Evolutionary conservation across 345 rosid genomes (phyloP), one percentile per base, ranked within the genome.

Genomic region (Turritis glabra): DNA sequence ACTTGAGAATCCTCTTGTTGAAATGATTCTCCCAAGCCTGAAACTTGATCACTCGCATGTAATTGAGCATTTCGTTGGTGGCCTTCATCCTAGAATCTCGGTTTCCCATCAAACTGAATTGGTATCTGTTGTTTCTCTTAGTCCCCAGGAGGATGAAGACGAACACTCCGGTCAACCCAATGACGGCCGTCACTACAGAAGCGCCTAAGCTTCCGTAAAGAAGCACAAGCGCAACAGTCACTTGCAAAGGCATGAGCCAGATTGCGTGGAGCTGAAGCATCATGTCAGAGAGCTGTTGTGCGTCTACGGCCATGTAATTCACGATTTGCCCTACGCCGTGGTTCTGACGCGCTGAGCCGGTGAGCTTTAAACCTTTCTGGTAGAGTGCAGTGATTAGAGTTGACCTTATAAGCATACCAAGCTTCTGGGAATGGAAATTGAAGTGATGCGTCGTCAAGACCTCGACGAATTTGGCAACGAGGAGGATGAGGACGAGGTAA

Each of bases 291-390:
- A 94, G 93, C 77, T 94, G 98, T 18, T 94, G 98, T 1, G 97
- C 96, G 65, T 94, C 98, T 4, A 94, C 97, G 26, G 98, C 93
- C 98, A 94, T 94, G 83, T 94, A 94, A 68, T 94, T 94, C 72
- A 94, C 98, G 50, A 91, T 94, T 78, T 91, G 98, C 15, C 98
- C 97, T 1, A 94, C 95, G 8, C 98, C 98, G 53, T 94, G 98
- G 66, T 84, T 85, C 68, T 94, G 97, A 21, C 97, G 88, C 32
- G 96, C 93, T 12, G 97, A 94, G 74, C 95, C 87, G 0, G 97
- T 80, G 35, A 94, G 75, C 66, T 86, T 81, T 58, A 91, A 54
- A 3, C 98, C 97, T 75, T 94, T 94, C 76, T 64, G 84, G 87
- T 91, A 94, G 35, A 91, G 59, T 23, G 95, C 84, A 55, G 96